A percentile compares a stretch with the other conserved stretches of the same genome.
Evolutionary conservation across 108 stramenopile genomes (phyloP).

Genomic region (Cylindrotheca fusiformis): DNA sequence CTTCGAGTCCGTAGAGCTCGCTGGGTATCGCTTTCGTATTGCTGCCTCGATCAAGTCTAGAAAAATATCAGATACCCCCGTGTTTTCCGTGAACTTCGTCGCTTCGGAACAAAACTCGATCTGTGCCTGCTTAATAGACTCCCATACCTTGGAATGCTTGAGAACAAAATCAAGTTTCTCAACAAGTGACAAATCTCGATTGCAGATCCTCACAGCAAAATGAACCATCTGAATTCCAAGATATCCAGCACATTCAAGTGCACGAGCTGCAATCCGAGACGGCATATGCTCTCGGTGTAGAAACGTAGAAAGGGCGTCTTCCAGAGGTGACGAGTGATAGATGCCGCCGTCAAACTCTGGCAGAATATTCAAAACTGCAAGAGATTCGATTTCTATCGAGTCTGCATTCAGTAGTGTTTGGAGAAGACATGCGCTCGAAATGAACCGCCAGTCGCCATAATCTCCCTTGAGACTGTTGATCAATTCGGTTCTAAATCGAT

Average conservation of each 20-base stretch:
- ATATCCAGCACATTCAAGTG: constrained; percentile 36
- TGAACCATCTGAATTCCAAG: constrained; percentile 23
- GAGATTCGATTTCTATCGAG: constrained; percentile 50
- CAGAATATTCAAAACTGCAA: constrained; percentile 46
- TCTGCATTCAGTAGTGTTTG: constrained; percentile 59
- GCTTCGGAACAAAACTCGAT: constrained; percentile 20
- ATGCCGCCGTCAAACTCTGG: constrained; percentile 6
- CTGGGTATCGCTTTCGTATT: constrained; percentile 33
- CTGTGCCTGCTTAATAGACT: constrained; percentile 21
- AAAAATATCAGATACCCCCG: constrained; percentile 48
- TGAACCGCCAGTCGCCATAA: constrained; percentile 44
- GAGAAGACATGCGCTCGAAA: constrained; percentile 56
- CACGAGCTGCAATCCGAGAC: constrained; percentile 23
- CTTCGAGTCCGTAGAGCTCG: constrained; percentile 7
- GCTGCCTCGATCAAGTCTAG: constrained; percentile 40
- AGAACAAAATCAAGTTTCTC: constrained; percentile 13
- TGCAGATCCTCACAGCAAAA: constrained; percentile 11
- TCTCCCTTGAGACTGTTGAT: constrained; percentile 33
- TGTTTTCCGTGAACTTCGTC: constrained; percentile 12
- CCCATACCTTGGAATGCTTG: constrained; percentile 27
- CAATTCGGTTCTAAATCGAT: constrained; percentile 39
- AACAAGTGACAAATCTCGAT: neutral
- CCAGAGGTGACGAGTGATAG: constrained; percentile 33
- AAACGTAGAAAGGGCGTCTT: constrained; percentile 46
- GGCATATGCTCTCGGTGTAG: constrained; percentile 27